Base-by-base conservation (phyloP, 2,329 filamentous ascomycete species). In the Emmonsiellopsis sp. region DNA sequence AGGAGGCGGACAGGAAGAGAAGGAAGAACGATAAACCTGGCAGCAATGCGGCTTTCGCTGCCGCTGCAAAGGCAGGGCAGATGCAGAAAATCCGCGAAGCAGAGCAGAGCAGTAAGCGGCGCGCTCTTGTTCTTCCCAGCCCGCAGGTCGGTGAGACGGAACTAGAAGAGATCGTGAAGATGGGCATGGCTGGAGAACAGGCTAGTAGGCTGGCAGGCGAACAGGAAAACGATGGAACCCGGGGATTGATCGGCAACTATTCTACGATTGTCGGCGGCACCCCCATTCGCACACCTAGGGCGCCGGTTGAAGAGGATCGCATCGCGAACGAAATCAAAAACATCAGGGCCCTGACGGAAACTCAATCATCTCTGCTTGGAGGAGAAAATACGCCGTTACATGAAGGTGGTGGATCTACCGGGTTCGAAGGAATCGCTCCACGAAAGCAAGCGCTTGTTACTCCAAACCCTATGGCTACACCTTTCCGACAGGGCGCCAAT, bases 251-350 rank as follows among this genome's bases (percentile, higher is more conserved):
- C 54, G 89, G 89, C 59, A 88, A 90, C 61, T 98, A 98, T 69
- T 83, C 86, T 13, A 84, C 82, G 40, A 81, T 95, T 51, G 86
- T 93, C 65, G 85, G 82, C 52, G 84, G 79, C 55, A 91, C 89
- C 10, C 93, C 93, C 0, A 95, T 98, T 57, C 84, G 93, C 58
- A 98, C 93, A 4, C 93, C 93, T 3, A 84, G 85, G 69, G 93
- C 91, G 3, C 87, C 93, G 0, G 87, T 90, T 47, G 89, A 95
- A 67, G 91, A 98, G 67, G 93, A 98, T 64, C 86, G 89, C 60
- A 93, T 98, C 55, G 90, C 92, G 59, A 98, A 97, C 67, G 93
- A 98, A 70, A 92, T 97, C 58, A 84, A 85, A 55, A 97, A 98
- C 67, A 95, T 96, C 47, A 83, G 87, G 59, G 89, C 93, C 7